Conservation (phyloP, 139 green algal species). For the Microglena sp. region DNA sequence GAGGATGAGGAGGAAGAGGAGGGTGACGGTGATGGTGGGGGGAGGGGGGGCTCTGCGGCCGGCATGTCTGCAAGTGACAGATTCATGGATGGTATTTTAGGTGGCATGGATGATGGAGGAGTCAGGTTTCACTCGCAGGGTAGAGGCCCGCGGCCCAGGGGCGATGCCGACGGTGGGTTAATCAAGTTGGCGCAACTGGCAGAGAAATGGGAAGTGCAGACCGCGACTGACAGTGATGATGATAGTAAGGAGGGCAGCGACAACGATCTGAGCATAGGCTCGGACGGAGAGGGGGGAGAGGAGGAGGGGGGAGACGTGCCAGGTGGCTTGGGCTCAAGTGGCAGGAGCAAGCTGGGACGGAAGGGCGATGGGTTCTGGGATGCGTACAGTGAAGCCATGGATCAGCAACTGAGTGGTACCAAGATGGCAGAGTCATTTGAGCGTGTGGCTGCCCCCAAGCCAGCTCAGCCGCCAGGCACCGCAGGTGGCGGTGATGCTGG, state of each 20-base stretch:
- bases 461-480: too few species aligned
- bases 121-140: too few species aligned
- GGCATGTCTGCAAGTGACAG: not conserved
- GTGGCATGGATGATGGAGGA: too few species aligned
- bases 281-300: too few species aligned
- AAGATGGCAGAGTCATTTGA: slow-evolving; percentile 13
- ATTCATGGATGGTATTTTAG: too few species aligned
- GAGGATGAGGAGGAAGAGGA: slow-evolving; percentile 11
- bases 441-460: not conserved
- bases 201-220: slow-evolving; percentile 12
- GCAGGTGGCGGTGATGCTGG: not conserved
- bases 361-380: slow-evolving; percentile 4
- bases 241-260: not conserved
- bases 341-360: not conserved
- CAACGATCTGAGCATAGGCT: too few species aligned
- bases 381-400: not conserved
- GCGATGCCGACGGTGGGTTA: too few species aligned
- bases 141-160: too few species aligned
- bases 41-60: not conserved
- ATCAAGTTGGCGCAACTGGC: too few species aligned
- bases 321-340: too few species aligned
- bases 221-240: slow-evolving; percentile 36
- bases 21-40: slow-evolving; percentile 6
- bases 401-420: slow-evolving; percentile 12
- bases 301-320: too few species aligned